Evolutionary conservation across 345 rosid genomes (phyloP), one percentile per base, ranked within the genome.

Genomic region (Diplotaxis tenuifolia): DNA sequence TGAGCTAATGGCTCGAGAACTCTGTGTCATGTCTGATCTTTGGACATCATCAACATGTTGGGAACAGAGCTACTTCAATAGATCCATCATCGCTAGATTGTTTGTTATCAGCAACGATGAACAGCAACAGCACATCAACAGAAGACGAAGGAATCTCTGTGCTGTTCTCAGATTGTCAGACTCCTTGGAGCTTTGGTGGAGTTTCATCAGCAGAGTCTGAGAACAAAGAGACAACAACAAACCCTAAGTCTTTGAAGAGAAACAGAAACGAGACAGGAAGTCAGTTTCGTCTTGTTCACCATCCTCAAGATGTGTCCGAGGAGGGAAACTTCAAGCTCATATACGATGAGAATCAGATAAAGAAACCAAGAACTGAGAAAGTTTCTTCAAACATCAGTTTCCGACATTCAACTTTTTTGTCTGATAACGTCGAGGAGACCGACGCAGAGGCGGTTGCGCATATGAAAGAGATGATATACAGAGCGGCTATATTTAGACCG

Each of bases 391-490:
- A 36, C 14, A 36, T 36, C 42, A 36, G 42, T 36, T 36, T 36
- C n/a, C 42, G 10, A 36, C 42, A 36, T 36, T 36, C 42, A 42
- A 31, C 80, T 4, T 84, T 84, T 38, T 78, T 85, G 8, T 86
- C 87, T 7, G 59, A 75, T 0, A 80, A 81, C 14, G 82, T 64
- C 1, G 98, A 93, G 80, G 98, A 93, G 80, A 88, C 90, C 2
- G 96, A 94, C 70, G 87, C 84, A 1, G 98, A 94, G 72, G 95
- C 94, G 23, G 80, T 91, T n/a, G 93, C 96, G 2, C 97, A 94
- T 34, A 94, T 94, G 95, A 94, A 94, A 59, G 98, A 94, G 82
- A 87, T 94, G 86, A 88, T 89, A 8, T 94, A 91, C 57, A 73
- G 88, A 56, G 97, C 97, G 0, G 98, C 98, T 4, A 93, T 86